Evolutionary conservation across 148 eudicot genomes (phyloP), one percentile per base, ranked within the genome.

Genomic region (Beta vulgaris): DNA sequence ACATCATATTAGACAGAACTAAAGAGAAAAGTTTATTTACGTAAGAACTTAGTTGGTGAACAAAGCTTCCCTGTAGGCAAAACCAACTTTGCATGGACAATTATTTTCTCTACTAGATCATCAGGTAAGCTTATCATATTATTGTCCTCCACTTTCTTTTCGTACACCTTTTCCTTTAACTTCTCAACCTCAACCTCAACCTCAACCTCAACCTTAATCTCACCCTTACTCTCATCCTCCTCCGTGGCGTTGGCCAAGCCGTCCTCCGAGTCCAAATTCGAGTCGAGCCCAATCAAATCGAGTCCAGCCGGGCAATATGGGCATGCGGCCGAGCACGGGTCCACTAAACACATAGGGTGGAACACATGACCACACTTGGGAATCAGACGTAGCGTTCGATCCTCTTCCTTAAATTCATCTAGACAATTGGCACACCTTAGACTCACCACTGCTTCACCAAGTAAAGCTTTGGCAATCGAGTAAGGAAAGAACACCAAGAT

Each of bases 351-450:
- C 51, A 54, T 76, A 29, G 84, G 82, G 57, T 87, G 87, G 74
- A 80, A 84, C 62, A 86, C 89, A 64, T 74, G 70, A 48, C 77
- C 77, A 9, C 77, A 63, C 23, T 57, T 80, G 49, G 86, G 83
- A 28, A 87, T 73, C 60, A 87, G 46, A 40, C 83, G 77, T 26
- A 87, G 70, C 60, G 84, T 84, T 35, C 82, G 87, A 54, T 80
- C 84, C n/a, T 84, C 80, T 0, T 71, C 59, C 14, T 62, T 77
- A 6, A 87, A 83, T 78, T 78, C 90, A 32, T 70, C 57, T 0
- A 85, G 6, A 81, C 90, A 87, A 15, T 65, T 79, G 13, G 86
- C 81, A 61, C 90, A 87, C 64, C 55, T 76, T 68, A 36, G 80
- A 64, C 63, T 32, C 67, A 35, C 76, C 78, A 8, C 68, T 66